Conservation (phyloP, 257 asterid genomes). For the Ilex aquifolium region DNA sequence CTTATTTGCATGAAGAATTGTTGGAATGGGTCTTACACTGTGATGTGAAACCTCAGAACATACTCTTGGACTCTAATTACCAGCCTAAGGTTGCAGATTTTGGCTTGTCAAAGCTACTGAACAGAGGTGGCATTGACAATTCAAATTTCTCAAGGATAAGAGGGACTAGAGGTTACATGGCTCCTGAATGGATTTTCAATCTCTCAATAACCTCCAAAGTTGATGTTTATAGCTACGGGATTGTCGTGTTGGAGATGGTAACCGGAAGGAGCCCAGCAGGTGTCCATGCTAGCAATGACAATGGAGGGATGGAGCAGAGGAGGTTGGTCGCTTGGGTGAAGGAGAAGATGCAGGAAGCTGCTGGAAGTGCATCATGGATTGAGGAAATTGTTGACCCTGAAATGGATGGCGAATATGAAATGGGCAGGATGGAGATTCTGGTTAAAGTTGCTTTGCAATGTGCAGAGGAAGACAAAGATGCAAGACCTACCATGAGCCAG, state of each 20-base stretch:
- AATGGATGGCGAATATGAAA: constrained; percentile 16
- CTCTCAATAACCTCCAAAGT: constrained; percentile 42
- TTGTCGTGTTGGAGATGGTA: constrained; percentile 34
- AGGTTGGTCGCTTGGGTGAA: constrained; percentile 25
- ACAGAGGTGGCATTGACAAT: constrained; percentile 5
- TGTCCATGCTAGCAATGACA: neutral
- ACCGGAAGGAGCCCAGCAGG: constrained; percentile 20
- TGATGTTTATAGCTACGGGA: constrained; percentile 40
- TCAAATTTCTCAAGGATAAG: constrained; percentile 21
- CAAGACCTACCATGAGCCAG: constrained; percentile 34
- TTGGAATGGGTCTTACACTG: constrained; percentile 44
- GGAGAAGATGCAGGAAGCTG: constrained; percentile 13
- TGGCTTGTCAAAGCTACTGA: constrained; percentile 29
- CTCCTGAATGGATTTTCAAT: constrained; percentile 42
- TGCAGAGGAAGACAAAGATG: constrained; percentile 24
- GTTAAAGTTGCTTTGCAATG: constrained; percentile 28
- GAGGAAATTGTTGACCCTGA: constrained; percentile 23
- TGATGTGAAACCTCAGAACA: constrained; percentile 49
- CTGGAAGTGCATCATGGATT: constrained; percentile 6
- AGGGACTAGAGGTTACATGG: constrained; percentile 50
- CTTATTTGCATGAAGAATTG: constrained; percentile 47
- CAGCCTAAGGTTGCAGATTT: constrained; percentile 41
- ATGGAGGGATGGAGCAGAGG: constrained; percentile 12
- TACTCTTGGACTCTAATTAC: constrained; percentile 25
- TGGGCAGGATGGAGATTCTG: constrained; percentile 15